Conservation (phyloP, 108 stramenopile species). For the Skeletonema marinoi region DNA sequence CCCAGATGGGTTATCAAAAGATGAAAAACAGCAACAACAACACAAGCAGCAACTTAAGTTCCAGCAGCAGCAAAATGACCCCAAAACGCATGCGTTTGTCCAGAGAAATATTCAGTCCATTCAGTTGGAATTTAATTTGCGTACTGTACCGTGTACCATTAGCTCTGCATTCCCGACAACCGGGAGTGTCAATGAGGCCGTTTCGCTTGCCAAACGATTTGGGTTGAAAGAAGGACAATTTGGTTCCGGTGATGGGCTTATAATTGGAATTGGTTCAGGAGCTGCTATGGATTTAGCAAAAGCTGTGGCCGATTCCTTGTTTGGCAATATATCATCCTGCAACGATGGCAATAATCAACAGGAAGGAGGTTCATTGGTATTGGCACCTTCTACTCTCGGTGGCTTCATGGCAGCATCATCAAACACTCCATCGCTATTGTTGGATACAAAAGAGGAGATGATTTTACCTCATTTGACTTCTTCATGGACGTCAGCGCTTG, state of each 20-base stretch:
- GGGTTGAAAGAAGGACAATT: constrained; percentile 24
- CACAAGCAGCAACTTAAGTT: neutral
- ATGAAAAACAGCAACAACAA: neutral
- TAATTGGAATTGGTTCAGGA: constrained; percentile 72
- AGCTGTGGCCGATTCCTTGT: constrained; percentile 39
- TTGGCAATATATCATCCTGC: constrained; percentile 7
- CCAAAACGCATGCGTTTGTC: constrained; percentile 26
- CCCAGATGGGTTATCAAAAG: neutral
- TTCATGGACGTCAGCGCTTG: neutral
- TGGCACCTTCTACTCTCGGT: constrained; percentile 64
- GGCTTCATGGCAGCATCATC: constrained; percentile 62
- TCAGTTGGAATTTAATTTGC: constrained; percentile 27
- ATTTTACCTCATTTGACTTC: constrained; percentile 48
- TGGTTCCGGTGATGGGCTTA: constrained; percentile 15
- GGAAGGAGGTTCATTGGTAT: constrained; percentile 35
- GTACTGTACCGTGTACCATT: constrained; percentile 29
- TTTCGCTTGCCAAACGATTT: constrained; percentile 33
- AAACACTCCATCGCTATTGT: constrained; percentile 48
- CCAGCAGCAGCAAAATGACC: constrained; percentile 11
- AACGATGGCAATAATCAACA: neutral
- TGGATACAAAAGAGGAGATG: constrained; percentile 70
- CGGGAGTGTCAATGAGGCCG: constrained; percentile 27
- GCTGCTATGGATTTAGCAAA: constrained; percentile 82
- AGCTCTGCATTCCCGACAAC: constrained; percentile 44
- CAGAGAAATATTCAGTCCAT: constrained; percentile 32